A percentile compares a stretch with the other conserved stretches of the same genome.
phyloP scores from a whole-genome alignment of 75 land plant genomes.

The Selaginella tamariscina region DNA sequence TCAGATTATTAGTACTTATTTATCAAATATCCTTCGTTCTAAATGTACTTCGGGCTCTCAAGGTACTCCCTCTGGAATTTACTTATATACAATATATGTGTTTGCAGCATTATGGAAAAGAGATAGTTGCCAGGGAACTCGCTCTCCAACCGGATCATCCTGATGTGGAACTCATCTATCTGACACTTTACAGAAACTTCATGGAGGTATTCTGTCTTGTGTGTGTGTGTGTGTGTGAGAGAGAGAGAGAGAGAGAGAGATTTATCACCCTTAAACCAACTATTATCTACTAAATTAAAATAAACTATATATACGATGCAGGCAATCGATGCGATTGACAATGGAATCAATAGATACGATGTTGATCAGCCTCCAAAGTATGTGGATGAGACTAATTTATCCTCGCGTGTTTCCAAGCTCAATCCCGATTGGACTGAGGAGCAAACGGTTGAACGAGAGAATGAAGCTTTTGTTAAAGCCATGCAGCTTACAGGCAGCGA shows the following conservation, averaged over 20 bases:
- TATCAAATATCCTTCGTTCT: too few species aligned
- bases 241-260: too few species aligned
- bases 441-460: conserved; percentile 67
- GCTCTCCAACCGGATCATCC: conserved; percentile 48
- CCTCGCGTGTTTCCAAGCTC: conserved; percentile 66
- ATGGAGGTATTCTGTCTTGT: conserved; percentile 53
- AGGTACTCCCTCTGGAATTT: too few species aligned
- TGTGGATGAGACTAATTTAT: conserved; percentile 63
- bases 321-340: conserved; percentile 95
- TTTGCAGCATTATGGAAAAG: conserved; percentile 73
- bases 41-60: too few species aligned
- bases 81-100: not conserved
- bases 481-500: conserved; percentile 75
- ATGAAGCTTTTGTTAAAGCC: conserved; percentile 64
- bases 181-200: conserved; percentile 86
- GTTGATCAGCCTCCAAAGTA: conserved; percentile 71
- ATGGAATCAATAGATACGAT: conserved; percentile 83
- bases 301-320: conserved; percentile 15
- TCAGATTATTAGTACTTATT: too few species aligned
- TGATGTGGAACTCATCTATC: conserved; percentile 51
- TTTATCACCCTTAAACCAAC: not conserved
- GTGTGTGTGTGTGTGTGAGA: conserved; percentile 8
- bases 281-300: not conserved
- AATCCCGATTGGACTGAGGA: conserved; percentile 87
- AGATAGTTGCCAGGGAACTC: conserved; percentile 88